Evolutionary conservation across 2,329 filamentous ascomycete species (phyloP).

Genomic region (Drechslera avenae): DNA sequence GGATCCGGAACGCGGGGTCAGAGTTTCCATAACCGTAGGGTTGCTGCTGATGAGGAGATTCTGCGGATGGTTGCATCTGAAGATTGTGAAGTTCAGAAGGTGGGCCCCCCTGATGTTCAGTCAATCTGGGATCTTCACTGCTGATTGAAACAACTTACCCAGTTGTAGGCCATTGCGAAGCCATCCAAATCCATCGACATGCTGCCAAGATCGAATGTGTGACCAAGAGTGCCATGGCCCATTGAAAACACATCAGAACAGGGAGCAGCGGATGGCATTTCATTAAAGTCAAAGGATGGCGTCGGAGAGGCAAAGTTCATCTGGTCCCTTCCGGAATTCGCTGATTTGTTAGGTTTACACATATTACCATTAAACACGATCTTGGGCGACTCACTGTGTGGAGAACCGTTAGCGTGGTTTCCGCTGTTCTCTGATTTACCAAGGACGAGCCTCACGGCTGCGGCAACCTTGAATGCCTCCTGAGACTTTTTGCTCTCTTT

Average conservation of each 20-base stretch:
- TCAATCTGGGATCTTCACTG: not conserved
- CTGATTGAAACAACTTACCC: slow-evolving; percentile 19
- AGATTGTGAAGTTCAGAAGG: slow-evolving; percentile 18
- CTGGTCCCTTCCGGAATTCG: slow-evolving; percentile 1
- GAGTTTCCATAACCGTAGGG: not conserved
- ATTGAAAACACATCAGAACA: slow-evolving; percentile 7
- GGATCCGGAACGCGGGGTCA: not conserved
- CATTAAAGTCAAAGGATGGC: slow-evolving; percentile 24
- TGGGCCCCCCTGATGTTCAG: slow-evolving; percentile 14
- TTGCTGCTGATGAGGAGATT: not conserved
- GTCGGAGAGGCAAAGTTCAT: slow-evolving; percentile 11
- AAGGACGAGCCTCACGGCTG: slow-evolving; percentile 37
- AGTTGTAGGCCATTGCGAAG: slow-evolving; percentile 26
- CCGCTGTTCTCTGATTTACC: slow-evolving; percentile 22
- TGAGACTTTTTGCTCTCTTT: slow-evolving; percentile 33
- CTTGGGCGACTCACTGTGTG: slow-evolving; percentile 14
- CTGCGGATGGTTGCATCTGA: slow-evolving; percentile 11
- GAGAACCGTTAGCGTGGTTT: not conserved
- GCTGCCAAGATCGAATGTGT: slow-evolving; percentile 25
- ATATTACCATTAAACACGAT: too few species aligned
- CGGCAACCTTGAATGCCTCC: slow-evolving; percentile 38
- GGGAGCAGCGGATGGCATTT: slow-evolving; percentile 1
- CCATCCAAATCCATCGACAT: slow-evolving; percentile 32
- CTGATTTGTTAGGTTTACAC: slow-evolving; percentile 4
- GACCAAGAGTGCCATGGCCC: slow-evolving; percentile 11